Conservation (phyloP, 305 asterid genomes). For the Solanum chacoense region DNA sequence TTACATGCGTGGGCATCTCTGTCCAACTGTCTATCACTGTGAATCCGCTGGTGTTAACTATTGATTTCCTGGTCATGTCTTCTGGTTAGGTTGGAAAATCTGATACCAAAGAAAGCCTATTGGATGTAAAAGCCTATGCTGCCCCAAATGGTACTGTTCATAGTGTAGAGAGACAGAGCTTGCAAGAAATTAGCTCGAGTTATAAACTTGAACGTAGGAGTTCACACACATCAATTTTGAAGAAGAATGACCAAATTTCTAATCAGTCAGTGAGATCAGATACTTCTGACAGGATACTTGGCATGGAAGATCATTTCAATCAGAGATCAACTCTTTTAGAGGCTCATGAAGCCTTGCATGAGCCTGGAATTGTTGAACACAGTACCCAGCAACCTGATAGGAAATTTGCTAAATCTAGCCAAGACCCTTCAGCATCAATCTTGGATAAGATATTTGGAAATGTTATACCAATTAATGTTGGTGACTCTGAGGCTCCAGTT, state of each 20-base stretch:
- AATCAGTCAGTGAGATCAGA: slow-evolving; percentile 22
- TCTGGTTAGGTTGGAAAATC: background rate
- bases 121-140: slow-evolving; percentile 18
- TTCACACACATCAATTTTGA: slow-evolving; percentile 11
- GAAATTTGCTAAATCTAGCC: slow-evolving; percentile 18
- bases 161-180: slow-evolving; percentile 23
- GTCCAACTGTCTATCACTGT: background rate
- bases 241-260: slow-evolving; percentile 29
- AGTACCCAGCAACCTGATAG: slow-evolving; percentile 28
- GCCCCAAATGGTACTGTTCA: slow-evolving; percentile 29
- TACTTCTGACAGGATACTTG: slow-evolving; percentile 26
- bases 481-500: slow-evolving; percentile 20
- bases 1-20: background rate
- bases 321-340: slow-evolving; percentile 1
- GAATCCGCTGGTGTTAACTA: background rate
- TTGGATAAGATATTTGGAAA: slow-evolving; percentile 61
- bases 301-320: slow-evolving; percentile 33
- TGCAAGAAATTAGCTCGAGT: slow-evolving; percentile 23
- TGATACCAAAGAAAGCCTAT: slow-evolving; percentile 25
- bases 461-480: slow-evolving; percentile 26
- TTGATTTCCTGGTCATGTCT: background rate
- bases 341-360: slow-evolving; percentile 25
- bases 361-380: slow-evolving; percentile 24
- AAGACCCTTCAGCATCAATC: slow-evolving; percentile 36
- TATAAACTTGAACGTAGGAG: slow-evolving; percentile 32